phyloP scores from a whole-genome alignment of 106 monocot species.

The Xerophyta viscosa region DNA sequence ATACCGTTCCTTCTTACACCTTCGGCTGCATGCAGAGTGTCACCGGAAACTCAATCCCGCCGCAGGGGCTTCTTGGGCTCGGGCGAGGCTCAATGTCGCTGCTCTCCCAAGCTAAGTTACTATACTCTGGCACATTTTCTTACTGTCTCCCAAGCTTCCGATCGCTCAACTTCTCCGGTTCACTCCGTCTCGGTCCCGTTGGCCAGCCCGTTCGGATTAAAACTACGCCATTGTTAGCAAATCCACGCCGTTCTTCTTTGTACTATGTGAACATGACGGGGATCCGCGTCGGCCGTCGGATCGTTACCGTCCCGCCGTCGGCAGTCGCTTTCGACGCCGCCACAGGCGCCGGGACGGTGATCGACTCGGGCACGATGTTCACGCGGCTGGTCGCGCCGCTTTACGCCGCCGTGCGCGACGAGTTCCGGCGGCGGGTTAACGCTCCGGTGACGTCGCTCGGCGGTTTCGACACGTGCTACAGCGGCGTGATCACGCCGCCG shows the following conservation, averaged over 20 bases:
- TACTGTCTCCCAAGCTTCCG: slow-evolving; percentile 88
- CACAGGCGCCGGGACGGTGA: slow-evolving; percentile 78
- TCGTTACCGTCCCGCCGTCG: slow-evolving; percentile 27
- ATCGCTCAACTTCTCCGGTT: slow-evolving; percentile 85
- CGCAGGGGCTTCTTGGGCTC: slow-evolving; percentile 89
- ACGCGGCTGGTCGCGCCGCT: slow-evolving; percentile 66
- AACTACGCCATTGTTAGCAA: slow-evolving; percentile 63
- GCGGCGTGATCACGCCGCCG: slow-evolving; percentile 37
- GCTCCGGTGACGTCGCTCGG: slow-evolving; percentile 49
- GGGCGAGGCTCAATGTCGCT: slow-evolving; percentile 69
- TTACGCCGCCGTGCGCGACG: slow-evolving; percentile 64
- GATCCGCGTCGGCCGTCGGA: slow-evolving; percentile 46
- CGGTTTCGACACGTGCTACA: slow-evolving; percentile 97
- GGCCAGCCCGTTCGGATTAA: slow-evolving; percentile 69
- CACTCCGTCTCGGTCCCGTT: slow-evolving; percentile 67
- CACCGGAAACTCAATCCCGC: slow-evolving; percentile 41
- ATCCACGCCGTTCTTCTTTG: slow-evolving; percentile 68
- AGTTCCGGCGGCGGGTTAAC: slow-evolving; percentile 52
- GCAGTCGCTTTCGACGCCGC: slow-evolving; percentile 57
- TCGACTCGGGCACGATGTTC: slow-evolving; percentile 99
- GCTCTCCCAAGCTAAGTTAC: slow-evolving; percentile 43
- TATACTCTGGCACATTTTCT: slow-evolving; percentile 73
- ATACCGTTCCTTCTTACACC: slow-evolving; percentile 30
- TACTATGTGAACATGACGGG: slow-evolving; percentile 80
- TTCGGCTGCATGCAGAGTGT: slow-evolving; percentile 42